A percentile compares a stretch with the other conserved stretches of the same genome.
phyloP scores from a whole-genome alignment of 2,329 filamentous ascomycete genomes.

The Alternaria sp. region DNA sequence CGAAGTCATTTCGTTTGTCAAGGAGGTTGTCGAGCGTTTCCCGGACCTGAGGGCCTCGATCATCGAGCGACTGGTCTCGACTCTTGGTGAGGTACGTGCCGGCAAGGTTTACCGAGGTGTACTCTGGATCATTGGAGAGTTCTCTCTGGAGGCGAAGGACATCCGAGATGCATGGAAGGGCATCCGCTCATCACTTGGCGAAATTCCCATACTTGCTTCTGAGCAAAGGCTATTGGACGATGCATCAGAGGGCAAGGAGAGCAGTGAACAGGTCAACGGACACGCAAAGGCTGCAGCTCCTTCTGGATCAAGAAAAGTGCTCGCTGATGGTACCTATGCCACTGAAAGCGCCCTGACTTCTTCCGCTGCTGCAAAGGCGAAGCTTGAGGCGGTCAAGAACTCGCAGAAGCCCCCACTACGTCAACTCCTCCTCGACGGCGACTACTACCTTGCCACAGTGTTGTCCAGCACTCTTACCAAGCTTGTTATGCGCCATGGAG shows the following conservation, averaged over 20 bases:
- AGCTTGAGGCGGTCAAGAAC: slow-evolving; percentile 94
- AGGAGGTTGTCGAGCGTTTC: slow-evolving; percentile 98
- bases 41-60: slow-evolving; percentile 87
- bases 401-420: slow-evolving; percentile 94
- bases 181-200: slow-evolving; percentile 90
- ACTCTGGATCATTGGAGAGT: slow-evolving; percentile 97
- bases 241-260: slow-evolving; percentile 67
- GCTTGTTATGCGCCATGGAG: slow-evolving; percentile 94
- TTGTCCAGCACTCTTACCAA: slow-evolving; percentile 97
- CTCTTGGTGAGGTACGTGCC: slow-evolving; percentile 89
- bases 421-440: slow-evolving; percentile 90
- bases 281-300: slow-evolving; percentile 78
- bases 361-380: slow-evolving; percentile 86
- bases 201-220: slow-evolving; percentile 95
- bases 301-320: slow-evolving; percentile 85
- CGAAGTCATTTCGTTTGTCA: slow-evolving; percentile 98
- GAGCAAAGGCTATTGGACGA: slow-evolving; percentile 92
- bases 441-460: slow-evolving; percentile 95
- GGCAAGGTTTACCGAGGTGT: slow-evolving; percentile 98
- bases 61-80: slow-evolving; percentile 86
- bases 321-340: slow-evolving; percentile 96
- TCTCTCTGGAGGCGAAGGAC: slow-evolving; percentile 90
- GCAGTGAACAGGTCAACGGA: slow-evolving; percentile 77
- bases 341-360: slow-evolving; percentile 96
- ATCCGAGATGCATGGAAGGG: slow-evolving; percentile 97